Conservation (phyloP, 192 early-diverging fungal genomes). For the Coemansia sp. region DNA sequence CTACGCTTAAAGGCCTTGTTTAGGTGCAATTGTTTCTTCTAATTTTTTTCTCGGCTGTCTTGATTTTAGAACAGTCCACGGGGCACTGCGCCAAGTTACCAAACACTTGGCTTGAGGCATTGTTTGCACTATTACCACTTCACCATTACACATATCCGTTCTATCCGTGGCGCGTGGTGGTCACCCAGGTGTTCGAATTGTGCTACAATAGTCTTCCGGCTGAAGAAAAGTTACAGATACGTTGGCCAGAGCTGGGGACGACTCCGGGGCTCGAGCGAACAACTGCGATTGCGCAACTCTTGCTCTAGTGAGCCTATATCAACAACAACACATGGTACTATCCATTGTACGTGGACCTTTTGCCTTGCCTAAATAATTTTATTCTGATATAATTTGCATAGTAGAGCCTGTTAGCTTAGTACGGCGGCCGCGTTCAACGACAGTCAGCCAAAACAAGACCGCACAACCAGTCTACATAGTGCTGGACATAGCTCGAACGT, state of each 20-base stretch:
- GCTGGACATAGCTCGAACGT: not conserved
- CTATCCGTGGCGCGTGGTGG: not conserved
- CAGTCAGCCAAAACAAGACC: not conserved
- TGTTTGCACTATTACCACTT: not conserved
- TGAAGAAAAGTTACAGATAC: not conserved
- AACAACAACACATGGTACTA: not conserved
- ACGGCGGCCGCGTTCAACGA: not conserved
- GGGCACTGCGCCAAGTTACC: not conserved
- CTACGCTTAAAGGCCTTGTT: not conserved
- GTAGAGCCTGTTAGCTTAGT: constrained; percentile 1
- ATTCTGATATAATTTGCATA: not conserved
- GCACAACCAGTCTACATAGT: not conserved
- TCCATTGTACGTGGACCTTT: not conserved
- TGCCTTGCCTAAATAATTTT: not conserved
- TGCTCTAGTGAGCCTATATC: not conserved
- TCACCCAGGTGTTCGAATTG: not conserved
- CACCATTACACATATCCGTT: not conserved
- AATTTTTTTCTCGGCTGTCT: not conserved
- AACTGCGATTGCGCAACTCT: not conserved
- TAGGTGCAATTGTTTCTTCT: not conserved
- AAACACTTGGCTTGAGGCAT: not conserved
- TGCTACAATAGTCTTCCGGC: not conserved
- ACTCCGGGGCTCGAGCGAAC: not conserved
- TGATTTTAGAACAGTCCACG: not conserved
- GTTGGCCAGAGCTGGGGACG: not conserved